A percentile compares a stretch with the other conserved stretches of the same genome.
Conservation (phyloP, 2,329 filamentous ascomycete species). For the Botrytis aclada region DNA sequence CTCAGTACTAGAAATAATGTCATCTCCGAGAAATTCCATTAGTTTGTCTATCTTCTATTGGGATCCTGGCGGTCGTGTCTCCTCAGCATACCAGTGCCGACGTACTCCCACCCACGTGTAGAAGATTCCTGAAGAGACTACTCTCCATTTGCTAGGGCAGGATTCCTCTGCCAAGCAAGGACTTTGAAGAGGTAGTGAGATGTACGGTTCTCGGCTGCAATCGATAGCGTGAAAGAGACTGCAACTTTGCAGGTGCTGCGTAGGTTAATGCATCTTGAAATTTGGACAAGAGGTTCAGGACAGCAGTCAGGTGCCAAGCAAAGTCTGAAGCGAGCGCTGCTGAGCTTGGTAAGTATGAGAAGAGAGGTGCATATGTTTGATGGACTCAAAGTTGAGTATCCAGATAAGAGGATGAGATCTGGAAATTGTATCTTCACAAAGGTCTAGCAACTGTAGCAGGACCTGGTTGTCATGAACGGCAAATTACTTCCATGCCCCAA, state of each 20-base stretch:
- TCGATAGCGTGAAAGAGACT: neutral
- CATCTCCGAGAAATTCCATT: neutral
- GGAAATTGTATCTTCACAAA: neutral
- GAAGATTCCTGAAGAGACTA: neutral
- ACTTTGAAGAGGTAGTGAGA: neutral
- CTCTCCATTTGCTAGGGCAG: neutral
- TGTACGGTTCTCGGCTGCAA: neutral
- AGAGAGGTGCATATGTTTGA: neutral
- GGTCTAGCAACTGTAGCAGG: no score
- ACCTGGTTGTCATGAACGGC: no score
- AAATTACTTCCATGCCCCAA: no score
- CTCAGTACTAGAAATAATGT: no score
- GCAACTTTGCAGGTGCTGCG: neutral
- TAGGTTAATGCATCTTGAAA: neutral
- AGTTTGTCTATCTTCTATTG: neutral
- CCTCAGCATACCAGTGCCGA: no score
- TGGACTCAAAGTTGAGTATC: neutral
- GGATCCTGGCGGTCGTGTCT: neutral
- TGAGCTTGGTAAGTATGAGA: neutral
- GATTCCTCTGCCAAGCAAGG: neutral
- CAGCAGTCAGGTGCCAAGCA: no score
- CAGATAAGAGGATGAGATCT: neutral
- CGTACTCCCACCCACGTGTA: neutral
- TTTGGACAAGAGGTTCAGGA: neutral
- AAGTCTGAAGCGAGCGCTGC: neutral